phyloP scores from a whole-genome alignment of 148 eudicot genomes.

The Camellia japonica region DNA sequence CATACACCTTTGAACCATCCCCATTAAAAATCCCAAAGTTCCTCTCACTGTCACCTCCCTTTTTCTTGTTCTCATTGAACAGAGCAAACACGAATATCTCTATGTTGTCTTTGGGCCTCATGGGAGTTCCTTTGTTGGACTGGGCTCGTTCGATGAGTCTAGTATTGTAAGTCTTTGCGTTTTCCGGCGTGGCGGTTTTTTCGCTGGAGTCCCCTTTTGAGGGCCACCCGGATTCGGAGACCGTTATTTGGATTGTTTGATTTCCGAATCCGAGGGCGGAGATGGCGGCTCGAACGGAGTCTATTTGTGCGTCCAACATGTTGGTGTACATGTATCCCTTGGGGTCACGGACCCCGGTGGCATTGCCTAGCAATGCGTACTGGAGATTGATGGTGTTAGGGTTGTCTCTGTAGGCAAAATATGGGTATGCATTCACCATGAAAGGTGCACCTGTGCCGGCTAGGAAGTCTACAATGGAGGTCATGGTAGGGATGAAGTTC shows the following conservation, averaged over 20 bases:
- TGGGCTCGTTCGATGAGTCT: constrained; percentile 34
- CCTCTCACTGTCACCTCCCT: constrained; percentile 34
- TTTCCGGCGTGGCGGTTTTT: constrained; percentile 32
- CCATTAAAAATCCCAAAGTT: constrained; percentile 39
- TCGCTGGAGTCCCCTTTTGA: constrained; percentile 34
- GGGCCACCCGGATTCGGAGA: constrained; percentile 50
- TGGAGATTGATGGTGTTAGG: constrained; percentile 26
- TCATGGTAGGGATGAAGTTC: constrained; percentile 34
- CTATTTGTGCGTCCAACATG: constrained; percentile 44
- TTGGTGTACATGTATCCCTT: constrained; percentile 35
- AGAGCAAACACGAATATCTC: constrained; percentile 37
- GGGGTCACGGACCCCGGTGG: constrained; percentile 36
- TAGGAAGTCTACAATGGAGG: constrained; percentile 30
- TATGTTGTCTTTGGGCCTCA: constrained; percentile 34
- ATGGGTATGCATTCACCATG: constrained; percentile 46
- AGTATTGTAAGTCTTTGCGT: constrained; percentile 34
- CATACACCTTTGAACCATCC: constrained; percentile 41
- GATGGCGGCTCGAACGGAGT: constrained; percentile 37
- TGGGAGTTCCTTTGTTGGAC: constrained; percentile 37
- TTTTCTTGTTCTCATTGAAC: constrained; percentile 47
- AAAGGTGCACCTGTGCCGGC: constrained; percentile 34
- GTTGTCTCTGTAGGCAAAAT: constrained; percentile 37
- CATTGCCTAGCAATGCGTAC: constrained; percentile 42
- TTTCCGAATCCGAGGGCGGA: constrained; percentile 31
- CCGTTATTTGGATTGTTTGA: constrained; percentile 22